These are phyloP conservation scores for Ogataea ramenticola DNA, from an alignment of 805 yeast species.

Conservation along the genomic window DNA sequence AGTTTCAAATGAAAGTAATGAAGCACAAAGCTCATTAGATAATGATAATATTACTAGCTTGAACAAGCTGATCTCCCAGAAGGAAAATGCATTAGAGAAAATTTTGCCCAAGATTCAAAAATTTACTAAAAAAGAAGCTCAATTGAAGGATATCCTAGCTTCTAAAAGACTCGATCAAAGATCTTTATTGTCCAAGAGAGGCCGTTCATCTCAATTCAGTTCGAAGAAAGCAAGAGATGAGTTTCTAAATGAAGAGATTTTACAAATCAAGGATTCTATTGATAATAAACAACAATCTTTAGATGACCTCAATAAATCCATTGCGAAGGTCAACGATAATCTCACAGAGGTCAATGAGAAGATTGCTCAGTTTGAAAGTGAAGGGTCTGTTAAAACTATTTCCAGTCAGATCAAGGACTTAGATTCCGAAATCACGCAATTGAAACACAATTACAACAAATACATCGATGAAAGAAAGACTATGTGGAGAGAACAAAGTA, in stretches of 20 bases:
- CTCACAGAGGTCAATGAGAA: slow-evolving; percentile 28
- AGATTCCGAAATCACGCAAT: slow-evolving; percentile 18
- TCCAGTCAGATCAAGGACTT: slow-evolving; percentile 25
- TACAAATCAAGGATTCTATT: slow-evolving; percentile 19
- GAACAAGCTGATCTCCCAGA: slow-evolving; percentile 24
- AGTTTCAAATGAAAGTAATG: slow-evolving; percentile 24
- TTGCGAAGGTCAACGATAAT: slow-evolving; percentile 22
- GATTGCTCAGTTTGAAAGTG: slow-evolving; percentile 15
- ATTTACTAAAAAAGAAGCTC: slow-evolving; percentile 33
- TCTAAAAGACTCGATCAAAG: slow-evolving; percentile 47
- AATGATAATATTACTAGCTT: slow-evolving; percentile 14
- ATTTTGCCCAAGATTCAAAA: slow-evolving; percentile 35
- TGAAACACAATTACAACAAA: slow-evolving; percentile 34
- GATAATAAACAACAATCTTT: slow-evolving; percentile 7
- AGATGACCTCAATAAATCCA: slow-evolving; percentile 1
- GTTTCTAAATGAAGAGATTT: slow-evolving; percentile 57
- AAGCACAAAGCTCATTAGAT: slow-evolving; percentile 23
- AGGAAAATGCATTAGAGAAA: slow-evolving; percentile 29
- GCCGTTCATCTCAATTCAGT: slow-evolving; percentile 54
- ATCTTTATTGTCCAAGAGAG: slow-evolving; percentile 60
- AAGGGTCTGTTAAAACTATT: background rate
- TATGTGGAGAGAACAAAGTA: slow-evolving; percentile 76
- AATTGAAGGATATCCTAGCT: slow-evolving; percentile 30
- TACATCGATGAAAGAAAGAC: slow-evolving; percentile 61
- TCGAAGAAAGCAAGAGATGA: slow-evolving; percentile 51